Percentiles rank a stretch among this genome's conserved stretches.
Conservation (phyloP, 139 green algal genomes). For the Astrephomene gubernaculifera region DNA sequence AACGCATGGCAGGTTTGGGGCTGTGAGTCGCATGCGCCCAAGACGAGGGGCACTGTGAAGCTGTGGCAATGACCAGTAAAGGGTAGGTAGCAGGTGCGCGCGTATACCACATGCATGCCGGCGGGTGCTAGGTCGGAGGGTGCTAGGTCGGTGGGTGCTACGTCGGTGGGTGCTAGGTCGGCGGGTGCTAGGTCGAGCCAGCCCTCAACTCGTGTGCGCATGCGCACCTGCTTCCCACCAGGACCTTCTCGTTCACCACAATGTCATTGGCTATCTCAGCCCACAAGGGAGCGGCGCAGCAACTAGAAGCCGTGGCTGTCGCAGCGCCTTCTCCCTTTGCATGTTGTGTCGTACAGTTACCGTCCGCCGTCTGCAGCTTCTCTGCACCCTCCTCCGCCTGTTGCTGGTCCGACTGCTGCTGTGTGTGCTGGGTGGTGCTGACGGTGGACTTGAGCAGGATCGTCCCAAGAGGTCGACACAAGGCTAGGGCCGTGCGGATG, state of each 20-base stretch:
- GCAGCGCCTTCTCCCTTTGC: neutral
- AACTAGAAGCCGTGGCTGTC: too few relatives aligned
- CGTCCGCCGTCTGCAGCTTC: too few relatives aligned
- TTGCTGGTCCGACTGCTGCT: neutral
- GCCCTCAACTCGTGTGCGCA: too few relatives aligned
- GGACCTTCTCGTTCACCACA: conserved; percentile 78
- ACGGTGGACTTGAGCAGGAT: conserved; percentile 82
- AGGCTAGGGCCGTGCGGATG: conserved; percentile 58
- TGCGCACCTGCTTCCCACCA: conserved; percentile 58
- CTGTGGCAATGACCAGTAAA: neutral
- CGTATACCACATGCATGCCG: too few relatives aligned
- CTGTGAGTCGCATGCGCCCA: too few relatives aligned
- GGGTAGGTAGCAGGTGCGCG: too few relatives aligned
- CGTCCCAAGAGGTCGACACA: conserved; percentile 67
- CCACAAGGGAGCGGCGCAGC: conserved; percentile 52
- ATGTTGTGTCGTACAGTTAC: too few relatives aligned
- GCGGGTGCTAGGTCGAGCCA: neutral
- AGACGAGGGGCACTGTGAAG: too few relatives aligned
- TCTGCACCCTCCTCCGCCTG: neutral
- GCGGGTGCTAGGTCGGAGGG: neutral
- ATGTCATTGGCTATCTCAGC: conserved; percentile 75
- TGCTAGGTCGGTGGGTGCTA: neutral
- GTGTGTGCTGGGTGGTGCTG: conserved; percentile 33
- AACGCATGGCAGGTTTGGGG: too few relatives aligned
- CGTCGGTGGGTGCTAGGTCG: neutral